phyloP scores from a whole-genome alignment of 2,329 filamentous ascomycete species.

The Acrocalymma vagum region DNA sequence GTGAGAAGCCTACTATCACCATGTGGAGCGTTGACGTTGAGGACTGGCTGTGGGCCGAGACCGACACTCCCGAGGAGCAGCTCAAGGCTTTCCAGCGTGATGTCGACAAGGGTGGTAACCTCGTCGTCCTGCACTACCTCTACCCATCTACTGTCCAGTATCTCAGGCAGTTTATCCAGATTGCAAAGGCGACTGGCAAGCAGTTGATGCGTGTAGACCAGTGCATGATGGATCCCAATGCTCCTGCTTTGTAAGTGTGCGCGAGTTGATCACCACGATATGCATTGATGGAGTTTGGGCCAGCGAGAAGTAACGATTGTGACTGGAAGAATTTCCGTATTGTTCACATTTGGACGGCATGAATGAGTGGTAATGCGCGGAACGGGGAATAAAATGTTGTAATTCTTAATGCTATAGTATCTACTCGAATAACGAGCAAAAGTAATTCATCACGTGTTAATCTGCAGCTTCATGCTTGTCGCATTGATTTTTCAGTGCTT shows the following conservation, averaged over 20 bases:
- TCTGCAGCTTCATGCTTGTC: too few relatives aligned
- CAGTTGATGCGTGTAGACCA: constrained; percentile 73
- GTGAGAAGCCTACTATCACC: constrained; percentile 64
- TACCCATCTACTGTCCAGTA: constrained; percentile 71
- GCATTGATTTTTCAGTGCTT: too few relatives aligned
- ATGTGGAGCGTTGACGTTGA: constrained; percentile 77
- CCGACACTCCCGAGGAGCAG: constrained; percentile 70
- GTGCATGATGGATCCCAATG: constrained; percentile 70
- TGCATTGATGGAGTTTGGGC: too few relatives aligned
- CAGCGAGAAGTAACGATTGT: too few relatives aligned
- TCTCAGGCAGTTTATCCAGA: constrained; percentile 69
- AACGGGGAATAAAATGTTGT: too few relatives aligned
- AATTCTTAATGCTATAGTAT: too few relatives aligned
- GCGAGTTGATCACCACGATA: too few relatives aligned
- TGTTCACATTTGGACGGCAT: too few relatives aligned
- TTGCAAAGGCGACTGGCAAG: constrained; percentile 71
- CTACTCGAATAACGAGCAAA: too few relatives aligned
- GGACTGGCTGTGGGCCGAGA: constrained; percentile 74
- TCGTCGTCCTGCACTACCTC: constrained; percentile 76
- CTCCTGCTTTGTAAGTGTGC: constrained; percentile 50
- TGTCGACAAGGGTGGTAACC: constrained; percentile 67
- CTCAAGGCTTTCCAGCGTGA: constrained; percentile 71
- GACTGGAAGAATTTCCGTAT: too few relatives aligned
- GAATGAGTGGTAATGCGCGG: too few relatives aligned
- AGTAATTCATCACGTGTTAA: too few relatives aligned